Evolutionary conservation across 108 stramenopile genomes (phyloP), one percentile per base, ranked within the genome.

Genomic region (Seminavis robusta): DNA sequence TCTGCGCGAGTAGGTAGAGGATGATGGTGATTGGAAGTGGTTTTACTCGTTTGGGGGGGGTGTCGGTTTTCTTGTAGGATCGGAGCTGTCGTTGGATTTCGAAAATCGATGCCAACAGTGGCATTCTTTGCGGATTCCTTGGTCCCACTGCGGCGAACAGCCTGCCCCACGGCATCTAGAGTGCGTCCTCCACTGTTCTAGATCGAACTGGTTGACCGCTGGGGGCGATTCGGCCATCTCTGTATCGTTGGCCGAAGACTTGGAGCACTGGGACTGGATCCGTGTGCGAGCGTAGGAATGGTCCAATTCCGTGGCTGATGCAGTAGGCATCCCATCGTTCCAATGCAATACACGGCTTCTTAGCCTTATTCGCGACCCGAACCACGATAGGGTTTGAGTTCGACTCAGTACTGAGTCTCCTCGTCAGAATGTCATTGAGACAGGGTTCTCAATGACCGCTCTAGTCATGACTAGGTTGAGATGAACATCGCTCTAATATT

Each of bases 41-140:
- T 24, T 78, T 74, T 43, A 76, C 62, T 9, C 73, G 59, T 3
- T 30, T 30, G 0, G 74, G 69, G 4, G 73, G 58, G 10, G 62
- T 67, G 28, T 78, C 77, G 28, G 32, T 38, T 55, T 58, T 10
- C 55, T 0, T 30, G 56, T 67, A 67, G 17, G 38, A 3, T n/a
- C 44, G 55, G 10, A 68, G 9, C 20, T 46, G 47, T 3, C 55
- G 41, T 1, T 24, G 20, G 4, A 67, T 37, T 1, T n/a, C 72
- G 65, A 33, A 62, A 41, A 28, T 67, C 65, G 2, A 61, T 11
- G 25, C 19, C 24, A 34, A n/a, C 71, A 42, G 11, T 25, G 30
- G 1, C 26, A 63, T 41, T 32, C 38, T 29, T 30, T 64, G 63
- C 17, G 56, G 53, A n/a, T n/a, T 56, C 63, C 17, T 24, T 29